Base-by-base conservation (phyloP, 768 basidiomycete genomes). In the Cystofilobasidium ferigula region DNA sequence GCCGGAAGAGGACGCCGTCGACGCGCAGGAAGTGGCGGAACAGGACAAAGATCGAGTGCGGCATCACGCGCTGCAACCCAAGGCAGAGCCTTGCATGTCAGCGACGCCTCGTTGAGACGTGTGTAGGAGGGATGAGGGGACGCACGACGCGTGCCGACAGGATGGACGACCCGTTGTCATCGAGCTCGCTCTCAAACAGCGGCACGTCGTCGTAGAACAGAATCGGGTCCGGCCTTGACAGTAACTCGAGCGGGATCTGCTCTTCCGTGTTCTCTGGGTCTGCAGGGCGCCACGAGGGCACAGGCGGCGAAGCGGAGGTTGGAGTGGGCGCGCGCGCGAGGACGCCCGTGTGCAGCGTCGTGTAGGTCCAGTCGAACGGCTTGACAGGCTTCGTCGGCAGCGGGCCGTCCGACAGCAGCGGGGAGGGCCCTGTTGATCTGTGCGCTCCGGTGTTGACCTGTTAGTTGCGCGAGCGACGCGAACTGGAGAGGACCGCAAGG, bases 321-420 rank as follows among this genome's bases (percentile, higher is more conserved):
- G 45, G 7, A 7, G 12, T 28, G 26, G 60, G 20, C 51, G 6
- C 0, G 48, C 26, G 2, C 42, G 16, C 8, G 62, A 7, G 35
- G 56, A 51, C 26, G 45, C 94, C 95, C 0, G 84, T 71, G 70
- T 97, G 92, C 3, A 81, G 84, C 1, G 91, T 89, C 2, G 93
- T 95, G 75, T 95, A 98, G 14, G 95, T 99, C 95, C 95, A 98
- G 73, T 99, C 95, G 75, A 89, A 97, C 0, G 86, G 87, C 71
- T 93, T 95, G 10, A 89, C 86, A 48, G 74, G 73, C 48, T 72
- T 73, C 53, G 71, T 73, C 57, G 76, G 73, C 36, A 76, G 68
- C 4, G 73, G 43, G 4, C 24, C 22, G 62, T 58, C 71, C 28
- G 70, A 69, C 22, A 70, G 69, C 0, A 75, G 69, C 53, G 69